Conservation (phyloP, 2,329 filamentous ascomycete genomes). For the Fusarium duplospermum region DNA sequence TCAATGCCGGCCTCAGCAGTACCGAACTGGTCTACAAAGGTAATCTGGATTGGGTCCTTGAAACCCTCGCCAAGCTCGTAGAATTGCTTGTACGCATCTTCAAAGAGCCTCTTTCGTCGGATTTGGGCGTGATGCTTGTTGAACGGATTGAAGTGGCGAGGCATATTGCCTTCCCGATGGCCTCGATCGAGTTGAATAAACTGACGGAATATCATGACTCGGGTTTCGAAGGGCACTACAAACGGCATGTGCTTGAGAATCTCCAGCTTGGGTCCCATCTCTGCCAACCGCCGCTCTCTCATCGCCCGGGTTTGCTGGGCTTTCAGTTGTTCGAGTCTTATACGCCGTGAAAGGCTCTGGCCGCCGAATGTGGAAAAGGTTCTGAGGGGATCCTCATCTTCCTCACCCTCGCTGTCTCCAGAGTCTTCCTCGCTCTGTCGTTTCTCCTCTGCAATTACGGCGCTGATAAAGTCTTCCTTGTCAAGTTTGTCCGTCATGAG, state of each 20-base stretch:
- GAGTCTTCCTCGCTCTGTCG: constrained; percentile 70
- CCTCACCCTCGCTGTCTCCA: constrained; percentile 53
- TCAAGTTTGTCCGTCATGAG: constrained; percentile 90
- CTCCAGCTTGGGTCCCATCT: constrained; percentile 86
- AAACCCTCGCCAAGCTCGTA: constrained; percentile 83
- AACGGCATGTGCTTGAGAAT: constrained; percentile 97
- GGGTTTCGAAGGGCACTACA: constrained; percentile 90
- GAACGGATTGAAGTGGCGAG: constrained; percentile 47
- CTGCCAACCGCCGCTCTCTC: constrained; percentile 77
- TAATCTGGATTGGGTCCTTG: constrained; percentile 96
- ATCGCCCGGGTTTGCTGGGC: constrained; percentile 74
- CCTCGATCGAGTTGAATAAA: constrained; percentile 81
- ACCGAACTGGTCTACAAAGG: constrained; percentile 92
- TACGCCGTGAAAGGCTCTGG: constrained; percentile 70
- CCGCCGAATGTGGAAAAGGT: constrained; percentile 58
- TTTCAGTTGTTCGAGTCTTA: constrained; percentile 72
- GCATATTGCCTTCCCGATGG: constrained; percentile 39
- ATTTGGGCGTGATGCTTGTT: constrained; percentile 82
- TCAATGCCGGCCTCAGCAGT: constrained; percentile 93
- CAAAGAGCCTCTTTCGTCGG: constrained; percentile 80
- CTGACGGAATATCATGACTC: constrained; percentile 92
- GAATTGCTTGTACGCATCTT: constrained; percentile 87
- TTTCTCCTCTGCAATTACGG: constrained; percentile 90
- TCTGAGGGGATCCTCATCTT: constrained; percentile 46
- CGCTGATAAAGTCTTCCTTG: constrained; percentile 86